Conservation (phyloP, 768 basidiomycete species). For the Lactarius sanguifluus region DNA sequence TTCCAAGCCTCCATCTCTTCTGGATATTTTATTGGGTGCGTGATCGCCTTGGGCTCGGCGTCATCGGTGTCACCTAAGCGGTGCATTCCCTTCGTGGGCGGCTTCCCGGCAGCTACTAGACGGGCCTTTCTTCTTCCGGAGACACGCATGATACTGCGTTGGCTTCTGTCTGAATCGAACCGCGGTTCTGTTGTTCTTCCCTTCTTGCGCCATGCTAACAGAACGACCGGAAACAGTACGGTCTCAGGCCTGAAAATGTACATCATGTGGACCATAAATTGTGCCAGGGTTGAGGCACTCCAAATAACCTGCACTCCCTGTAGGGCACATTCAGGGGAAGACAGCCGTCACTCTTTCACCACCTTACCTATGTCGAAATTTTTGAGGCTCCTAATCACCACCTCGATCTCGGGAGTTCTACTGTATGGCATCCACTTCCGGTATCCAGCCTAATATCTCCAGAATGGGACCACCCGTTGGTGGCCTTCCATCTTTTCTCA, state of each 20-base stretch:
- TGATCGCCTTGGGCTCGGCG: slow-evolving; percentile 1
- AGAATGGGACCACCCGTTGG: background rate
- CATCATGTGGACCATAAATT: background rate
- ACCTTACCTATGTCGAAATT: background rate
- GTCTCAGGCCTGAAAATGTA: background rate
- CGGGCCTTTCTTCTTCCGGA: slow-evolving; percentile 2
- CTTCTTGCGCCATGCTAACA: background rate
- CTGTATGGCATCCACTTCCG: background rate
- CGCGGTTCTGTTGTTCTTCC: background rate
- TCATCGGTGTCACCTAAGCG: background rate
- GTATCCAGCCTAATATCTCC: background rate
- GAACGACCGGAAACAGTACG: background rate
- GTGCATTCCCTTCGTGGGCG: background rate
- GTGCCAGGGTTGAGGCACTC: background rate
- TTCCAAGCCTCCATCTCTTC: background rate
- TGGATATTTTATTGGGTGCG: background rate
- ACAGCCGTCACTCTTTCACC: background rate
- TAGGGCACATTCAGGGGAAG: slow-evolving; percentile 2
- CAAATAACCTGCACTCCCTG: background rate
- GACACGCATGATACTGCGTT: background rate
- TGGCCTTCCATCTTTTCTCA: background rate
- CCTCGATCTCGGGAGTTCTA: background rate
- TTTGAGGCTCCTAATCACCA: slow-evolving; percentile 18
- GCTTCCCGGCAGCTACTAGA: slow-evolving; percentile 7
- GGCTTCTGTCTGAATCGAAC: background rate